Base-by-base conservation (phyloP, 148 eudicot species). In the Limonium bicolor region DNA sequence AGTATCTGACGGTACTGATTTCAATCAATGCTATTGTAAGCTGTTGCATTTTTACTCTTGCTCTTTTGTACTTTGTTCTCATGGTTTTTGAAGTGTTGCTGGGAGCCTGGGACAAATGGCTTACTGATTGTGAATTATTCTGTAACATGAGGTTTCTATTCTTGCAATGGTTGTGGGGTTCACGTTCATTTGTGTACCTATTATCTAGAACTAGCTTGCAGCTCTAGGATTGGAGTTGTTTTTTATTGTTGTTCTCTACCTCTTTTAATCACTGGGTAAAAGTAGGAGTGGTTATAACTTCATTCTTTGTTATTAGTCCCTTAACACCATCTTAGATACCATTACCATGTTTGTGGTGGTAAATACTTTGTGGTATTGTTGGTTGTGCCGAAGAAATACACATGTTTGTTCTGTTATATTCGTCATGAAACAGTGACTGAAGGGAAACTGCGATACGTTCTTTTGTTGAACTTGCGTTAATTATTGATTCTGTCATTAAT, bases 1-100 rank as follows among this genome's bases (percentile, higher is more conserved):
- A 67, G 68, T 44, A 18, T 20, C 15, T 13, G 20, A 5, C 10
- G 15, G 16, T 36, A 18, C 27, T 36, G 21, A 8, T 50, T 35
- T 9, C 29, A 23, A 7, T 25, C 2, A 10, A 3, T 50, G 2
- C 15, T 34, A 16, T 19, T 50, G 4, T 8, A 11, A 17, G 10
- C 16, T 17, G 8, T 34, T 40, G 5, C 9, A 18, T 19, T 31
- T 33, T 10, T 41, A 22, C 15, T 12, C 27, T 18, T 38, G 40
- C 42, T 20, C 45, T 40, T 20, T 40, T 21, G 13, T 6, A 20
- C 13, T 6, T 18, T 20, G 13, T 40, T 2, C 13, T 40, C 5
- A 20, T 20, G 21, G 23, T 2, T 21, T 40, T 7, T 17, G 21
- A 23, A 6, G 21, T 9, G 17, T 17, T 38, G 20, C n/a, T n/a